Conservation (phyloP, 2,329 filamentous ascomycete species). For the Oidium heveae region DNA sequence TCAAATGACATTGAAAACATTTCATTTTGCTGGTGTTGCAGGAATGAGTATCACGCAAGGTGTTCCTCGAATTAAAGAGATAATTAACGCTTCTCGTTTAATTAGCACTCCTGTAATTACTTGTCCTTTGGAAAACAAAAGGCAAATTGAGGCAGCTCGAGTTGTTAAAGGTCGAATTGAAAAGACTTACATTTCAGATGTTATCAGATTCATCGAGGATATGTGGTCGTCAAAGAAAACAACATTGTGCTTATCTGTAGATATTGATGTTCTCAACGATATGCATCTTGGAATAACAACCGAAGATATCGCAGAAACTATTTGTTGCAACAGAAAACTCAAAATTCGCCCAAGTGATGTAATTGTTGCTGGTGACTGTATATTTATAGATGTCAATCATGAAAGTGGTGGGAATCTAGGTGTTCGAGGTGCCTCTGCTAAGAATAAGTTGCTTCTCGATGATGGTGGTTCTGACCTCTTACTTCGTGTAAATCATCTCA, state of each 20-base stretch:
- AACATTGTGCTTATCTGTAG: constrained; percentile 59
- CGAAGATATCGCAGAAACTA: constrained; percentile 48
- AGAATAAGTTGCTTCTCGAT: constrained; percentile 14
- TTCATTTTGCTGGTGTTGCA: constrained; percentile 98
- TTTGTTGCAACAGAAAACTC: constrained; percentile 59
- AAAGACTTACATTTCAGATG: constrained; percentile 72
- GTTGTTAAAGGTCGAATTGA: constrained; percentile 86
- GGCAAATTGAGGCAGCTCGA: constrained; percentile 53
- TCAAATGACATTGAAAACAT: constrained; percentile 97
- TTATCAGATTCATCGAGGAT: constrained; percentile 61
- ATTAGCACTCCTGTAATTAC: constrained; percentile 90
- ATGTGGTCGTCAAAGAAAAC: constrained; percentile 58
- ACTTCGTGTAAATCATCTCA: constrained; percentile 61
- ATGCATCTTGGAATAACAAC: constrained; percentile 60
- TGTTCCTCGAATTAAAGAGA: constrained; percentile 99
- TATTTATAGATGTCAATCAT: constrained; percentile 46
- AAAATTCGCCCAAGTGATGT: constrained; percentile 46
- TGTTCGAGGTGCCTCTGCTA: constrained; percentile 7
- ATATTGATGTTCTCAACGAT: constrained; percentile 51
- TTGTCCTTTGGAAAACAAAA: constrained; percentile 56
- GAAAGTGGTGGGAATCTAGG: constrained; percentile 20
- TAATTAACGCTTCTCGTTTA: constrained; percentile 87
- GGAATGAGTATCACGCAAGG: constrained; percentile 98
- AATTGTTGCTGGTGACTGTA: constrained; percentile 31
- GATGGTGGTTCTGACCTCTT: constrained; percentile 38